Evolutionary conservation across 208 protist species (phyloP).

Genomic region (Crithidia brevicula): DNA sequence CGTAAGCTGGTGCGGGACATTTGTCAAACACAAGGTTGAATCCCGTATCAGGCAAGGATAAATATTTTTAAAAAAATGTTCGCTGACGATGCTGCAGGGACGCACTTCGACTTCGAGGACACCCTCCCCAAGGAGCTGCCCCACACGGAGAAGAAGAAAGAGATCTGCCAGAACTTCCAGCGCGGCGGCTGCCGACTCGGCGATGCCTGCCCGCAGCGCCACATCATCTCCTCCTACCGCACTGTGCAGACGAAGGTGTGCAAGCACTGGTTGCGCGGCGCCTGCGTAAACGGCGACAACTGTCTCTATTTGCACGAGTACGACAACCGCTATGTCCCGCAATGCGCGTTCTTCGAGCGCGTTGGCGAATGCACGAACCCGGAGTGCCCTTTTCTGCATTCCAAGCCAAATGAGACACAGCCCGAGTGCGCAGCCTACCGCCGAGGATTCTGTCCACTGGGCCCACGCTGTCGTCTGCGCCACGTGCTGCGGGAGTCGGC

Average conservation of each 20-base stretch:
- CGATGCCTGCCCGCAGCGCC: conserved; percentile 93
- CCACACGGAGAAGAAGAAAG: conserved; percentile 78
- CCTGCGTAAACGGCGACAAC: conserved; percentile 96
- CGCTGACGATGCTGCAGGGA: conserved; percentile 61
- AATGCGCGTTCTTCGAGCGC: conserved; percentile 96
- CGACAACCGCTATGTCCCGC: conserved; percentile 94
- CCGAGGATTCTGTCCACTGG: conserved; percentile 90
- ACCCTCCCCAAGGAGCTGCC: conserved; percentile 68
- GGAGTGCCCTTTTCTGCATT: conserved; percentile 96
- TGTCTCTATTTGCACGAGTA: conserved; percentile 98
- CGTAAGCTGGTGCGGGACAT: no score
- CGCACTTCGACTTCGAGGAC: conserved; percentile 81
- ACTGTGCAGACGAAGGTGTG: conserved; percentile 92
- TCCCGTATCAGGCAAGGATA: not conserved
- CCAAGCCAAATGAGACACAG: conserved; percentile 79
- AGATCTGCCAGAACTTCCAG: conserved; percentile 95
- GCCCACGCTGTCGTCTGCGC: conserved; percentile 89
- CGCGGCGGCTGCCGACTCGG: conserved; percentile 94
- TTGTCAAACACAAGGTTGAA: no score
- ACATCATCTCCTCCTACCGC: conserved; percentile 79
- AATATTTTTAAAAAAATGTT: conserved; percentile 45
- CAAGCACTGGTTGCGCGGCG: conserved; percentile 97
- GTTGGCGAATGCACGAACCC: conserved; percentile 96
- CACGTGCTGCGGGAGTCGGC: conserved; percentile 71
- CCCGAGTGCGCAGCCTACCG: conserved; percentile 89